These are phyloP conservation scores for Fraxinus angustifolia DNA, from an alignment of 305 asterid genomes.

Conservation along the genomic window DNA sequence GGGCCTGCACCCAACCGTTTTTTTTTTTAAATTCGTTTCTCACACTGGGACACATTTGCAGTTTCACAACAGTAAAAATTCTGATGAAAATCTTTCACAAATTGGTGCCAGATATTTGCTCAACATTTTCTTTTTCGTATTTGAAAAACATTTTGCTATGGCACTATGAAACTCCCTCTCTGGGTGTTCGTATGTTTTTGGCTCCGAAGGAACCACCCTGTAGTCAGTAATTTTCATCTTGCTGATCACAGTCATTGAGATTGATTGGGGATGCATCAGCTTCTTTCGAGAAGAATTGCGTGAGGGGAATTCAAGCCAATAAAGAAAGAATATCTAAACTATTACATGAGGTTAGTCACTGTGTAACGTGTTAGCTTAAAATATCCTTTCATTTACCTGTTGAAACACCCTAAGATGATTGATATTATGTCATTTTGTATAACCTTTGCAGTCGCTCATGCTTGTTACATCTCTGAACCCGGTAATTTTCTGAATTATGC, in stretches of 20 bases:
- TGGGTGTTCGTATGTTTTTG: not conserved
- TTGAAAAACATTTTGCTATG: not conserved
- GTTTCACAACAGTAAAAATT: not conserved
- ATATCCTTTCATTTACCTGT: slow-evolving; percentile 10
- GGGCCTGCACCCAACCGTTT: not conserved
- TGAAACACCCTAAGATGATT: slow-evolving; percentile 19
- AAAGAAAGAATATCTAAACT: slow-evolving; percentile 74
- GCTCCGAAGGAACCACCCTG: slow-evolving; percentile 10
- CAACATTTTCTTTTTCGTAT: not conserved
- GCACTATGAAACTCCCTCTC: not conserved
- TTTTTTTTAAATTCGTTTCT: not conserved
- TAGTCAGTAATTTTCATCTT: slow-evolving; percentile 6
- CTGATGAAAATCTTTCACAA: not conserved
- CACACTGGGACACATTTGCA: not conserved
- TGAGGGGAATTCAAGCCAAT: slow-evolving; percentile 84
- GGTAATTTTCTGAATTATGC: slow-evolving; percentile 40
- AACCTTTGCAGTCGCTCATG: slow-evolving; percentile 86
- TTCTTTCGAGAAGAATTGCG: slow-evolving; percentile 94
- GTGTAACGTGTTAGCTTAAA: slow-evolving; percentile 13
- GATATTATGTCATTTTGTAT: slow-evolving; percentile 15
- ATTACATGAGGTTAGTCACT: slow-evolving; percentile 72
- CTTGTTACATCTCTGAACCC: slow-evolving; percentile 91
- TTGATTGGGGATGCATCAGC: slow-evolving; percentile 90
- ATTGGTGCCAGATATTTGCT: not conserved
- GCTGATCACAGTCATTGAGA: slow-evolving; percentile 60